These are phyloP conservation scores for Tricladium varicosporioides DNA, from an alignment of 2,329 filamentous ascomycete species.

Conservation along the genomic window DNA sequence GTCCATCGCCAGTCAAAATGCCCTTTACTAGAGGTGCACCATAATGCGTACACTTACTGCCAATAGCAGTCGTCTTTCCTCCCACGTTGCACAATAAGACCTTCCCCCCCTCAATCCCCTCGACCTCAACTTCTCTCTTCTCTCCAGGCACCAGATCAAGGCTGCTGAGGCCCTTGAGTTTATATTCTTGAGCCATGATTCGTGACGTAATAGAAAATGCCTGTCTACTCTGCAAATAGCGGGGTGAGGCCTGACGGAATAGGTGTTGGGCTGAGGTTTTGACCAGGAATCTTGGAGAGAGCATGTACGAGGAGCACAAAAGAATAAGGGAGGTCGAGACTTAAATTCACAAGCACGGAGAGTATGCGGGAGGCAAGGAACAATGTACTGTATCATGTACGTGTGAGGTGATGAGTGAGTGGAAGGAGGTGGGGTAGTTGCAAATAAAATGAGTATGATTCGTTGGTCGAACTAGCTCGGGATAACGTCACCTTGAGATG, in stretches of 20 bases:
- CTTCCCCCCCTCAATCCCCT: constrained; percentile 83
- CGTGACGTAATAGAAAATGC: constrained; percentile 21
- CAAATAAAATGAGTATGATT: neutral
- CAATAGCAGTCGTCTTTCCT: constrained; percentile 75
- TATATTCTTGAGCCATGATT: constrained; percentile 53
- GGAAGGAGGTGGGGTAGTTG: neutral
- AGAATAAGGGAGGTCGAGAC: too few relatives aligned
- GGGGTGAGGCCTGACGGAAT: constrained; percentile 14
- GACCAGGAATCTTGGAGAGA: constrained; percentile 16
- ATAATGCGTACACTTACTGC: constrained; percentile 86
- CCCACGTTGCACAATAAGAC: constrained; percentile 80
- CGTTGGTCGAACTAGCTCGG: neutral
- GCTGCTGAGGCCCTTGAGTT: constrained; percentile 73
- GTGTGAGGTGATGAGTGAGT: neutral
- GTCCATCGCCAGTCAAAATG: constrained; percentile 76
- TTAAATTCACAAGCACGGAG: neutral
- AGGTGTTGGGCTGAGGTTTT: constrained; percentile 15
- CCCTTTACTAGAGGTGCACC: constrained; percentile 87
- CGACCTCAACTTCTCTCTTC: constrained; percentile 87
- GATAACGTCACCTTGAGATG: neutral
- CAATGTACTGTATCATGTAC: neutral
- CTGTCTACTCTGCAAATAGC: constrained; percentile 7
- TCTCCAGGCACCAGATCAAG: constrained; percentile 75
- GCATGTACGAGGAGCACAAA: constrained; percentile 4
- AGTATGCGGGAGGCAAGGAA: neutral